Base-by-base conservation (phyloP, 805 yeast genomes). In the Ogataea methylovora region DNA sequence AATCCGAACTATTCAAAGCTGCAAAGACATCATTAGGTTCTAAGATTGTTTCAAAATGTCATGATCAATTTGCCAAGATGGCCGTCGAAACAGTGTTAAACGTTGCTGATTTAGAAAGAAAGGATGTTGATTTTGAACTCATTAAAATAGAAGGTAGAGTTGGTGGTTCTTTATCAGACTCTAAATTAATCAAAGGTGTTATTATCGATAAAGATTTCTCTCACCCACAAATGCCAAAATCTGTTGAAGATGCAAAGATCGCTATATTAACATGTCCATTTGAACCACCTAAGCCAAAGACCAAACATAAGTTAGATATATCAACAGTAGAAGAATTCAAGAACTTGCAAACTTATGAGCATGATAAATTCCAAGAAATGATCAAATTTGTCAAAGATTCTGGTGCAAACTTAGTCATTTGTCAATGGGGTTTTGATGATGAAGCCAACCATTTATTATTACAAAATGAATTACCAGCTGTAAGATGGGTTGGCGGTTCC, bases 371-470 rank as follows among this genome's bases (percentile, higher is more conserved):
- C 56, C 73, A 69, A 54, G 86, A 84, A 57, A 92, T 92, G 98
- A 87, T 92, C 39, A 69, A 79, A 39, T 64, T 69, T 42, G 94
- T 92, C 36, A 88, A 92, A 62, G 74, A 71, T 18, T 71, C 95
- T 0, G 97, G 97, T 27, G 97, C 98, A 20, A 90, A 88, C 58
- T 75, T 90, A 36, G 98, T 90, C 34, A 90, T 94, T 26, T 92
- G 98, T 65, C 98, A 90, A 66, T 90, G 98, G 98, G 98, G 98
- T 13, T 92, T 90, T 51, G 98, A 90, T 60, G 98, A 90, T 59
- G 98, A 90, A 67, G 97, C 97, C 27, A 90, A 90, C 63, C 96
- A 92, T 61, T 64, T 92, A 55, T 69, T 92, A 40, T 67, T 88
- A 47, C 83, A 90, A 49, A 86, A 90, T 60, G 74, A 84, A 28